Conservation (phyloP, 495 filamentous ascomycete species). For the Annulohypoxylon moriforme region DNA sequence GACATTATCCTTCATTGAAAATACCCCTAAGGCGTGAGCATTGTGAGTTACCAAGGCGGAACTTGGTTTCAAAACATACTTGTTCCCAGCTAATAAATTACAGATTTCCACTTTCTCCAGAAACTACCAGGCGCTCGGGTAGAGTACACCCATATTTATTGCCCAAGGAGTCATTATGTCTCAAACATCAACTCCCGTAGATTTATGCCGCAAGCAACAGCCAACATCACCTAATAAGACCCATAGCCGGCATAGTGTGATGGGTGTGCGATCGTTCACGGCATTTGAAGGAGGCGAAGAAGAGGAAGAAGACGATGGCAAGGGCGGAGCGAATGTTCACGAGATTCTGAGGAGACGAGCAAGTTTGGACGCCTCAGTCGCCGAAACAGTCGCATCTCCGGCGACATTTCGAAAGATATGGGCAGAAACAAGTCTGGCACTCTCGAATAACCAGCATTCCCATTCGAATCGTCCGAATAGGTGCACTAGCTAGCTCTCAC, state of each 20-base stretch:
- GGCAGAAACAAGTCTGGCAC: constrained; percentile 20
- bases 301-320: constrained; percentile 2
- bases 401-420: constrained; percentile 35
- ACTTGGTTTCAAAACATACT: background rate
- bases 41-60: background rate
- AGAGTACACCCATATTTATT: background rate
- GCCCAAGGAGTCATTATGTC: background rate
- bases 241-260: background rate
- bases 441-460: background rate
- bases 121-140: background rate
- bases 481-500: background rate
- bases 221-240: background rate
- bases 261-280: constrained; percentile 34
- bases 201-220: background rate
- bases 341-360: constrained; percentile 25
- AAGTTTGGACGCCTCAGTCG: constrained; percentile 18
- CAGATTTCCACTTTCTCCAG: too few relatives aligned
- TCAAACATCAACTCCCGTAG: background rate
- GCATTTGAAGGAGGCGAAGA: too few relatives aligned
- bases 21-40: background rate
- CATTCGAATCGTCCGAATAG: constrained; percentile 5
- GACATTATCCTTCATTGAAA: background rate
- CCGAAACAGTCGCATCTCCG: constrained; percentile 33
- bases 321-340: constrained; percentile 5
- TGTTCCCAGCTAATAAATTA: background rate